Conservation (phyloP, 2,329 filamentous ascomycete genomes). For the Fragosphaeria purpurea region DNA sequence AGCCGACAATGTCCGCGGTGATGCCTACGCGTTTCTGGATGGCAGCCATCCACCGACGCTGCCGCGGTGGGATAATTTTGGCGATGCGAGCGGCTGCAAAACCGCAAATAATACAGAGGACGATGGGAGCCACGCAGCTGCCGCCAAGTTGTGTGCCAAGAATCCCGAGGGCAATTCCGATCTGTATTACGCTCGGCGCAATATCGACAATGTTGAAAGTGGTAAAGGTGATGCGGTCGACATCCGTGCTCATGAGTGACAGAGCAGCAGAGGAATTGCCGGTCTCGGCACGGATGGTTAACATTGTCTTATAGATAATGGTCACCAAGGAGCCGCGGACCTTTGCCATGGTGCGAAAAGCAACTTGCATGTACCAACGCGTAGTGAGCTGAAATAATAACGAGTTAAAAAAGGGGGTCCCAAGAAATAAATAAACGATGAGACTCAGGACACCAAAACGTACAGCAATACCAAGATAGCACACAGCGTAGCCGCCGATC, state of each 20-base stretch:
- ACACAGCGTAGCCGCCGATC: constrained; percentile 10
- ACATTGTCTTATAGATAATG: constrained; percentile 11
- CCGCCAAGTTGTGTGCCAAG: constrained; percentile 9
- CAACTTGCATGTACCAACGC: constrained; percentile 11
- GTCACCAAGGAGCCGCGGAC: constrained; percentile 8
- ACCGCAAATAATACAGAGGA: constrained; percentile 7
- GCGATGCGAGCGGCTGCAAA: constrained; percentile 1
- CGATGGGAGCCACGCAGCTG: constrained; percentile 5
- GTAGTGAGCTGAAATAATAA: constrained; percentile 3
- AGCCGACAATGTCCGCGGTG: constrained; percentile 36
- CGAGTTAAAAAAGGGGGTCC: neutral
- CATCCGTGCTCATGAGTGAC: constrained; percentile 12
- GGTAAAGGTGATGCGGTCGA: constrained; percentile 10
- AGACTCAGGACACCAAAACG: neutral
- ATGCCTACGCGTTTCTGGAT: constrained; percentile 38
- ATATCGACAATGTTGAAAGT: constrained; percentile 9
- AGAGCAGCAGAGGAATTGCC: constrained; percentile 9
- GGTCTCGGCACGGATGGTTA: constrained; percentile 8
- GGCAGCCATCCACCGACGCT: constrained; percentile 33
- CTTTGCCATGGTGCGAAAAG: constrained; percentile 10
- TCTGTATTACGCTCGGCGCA: constrained; percentile 5
- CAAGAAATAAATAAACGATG: neutral
- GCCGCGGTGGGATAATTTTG: constrained; percentile 5
- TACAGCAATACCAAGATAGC: constrained; percentile 9
- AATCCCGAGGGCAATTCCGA: constrained; percentile 7